These are phyloP conservation scores for Neurospora sp. DNA, from an alignment of 495 filamentous ascomycete genomes.

Conservation along the genomic window DNA sequence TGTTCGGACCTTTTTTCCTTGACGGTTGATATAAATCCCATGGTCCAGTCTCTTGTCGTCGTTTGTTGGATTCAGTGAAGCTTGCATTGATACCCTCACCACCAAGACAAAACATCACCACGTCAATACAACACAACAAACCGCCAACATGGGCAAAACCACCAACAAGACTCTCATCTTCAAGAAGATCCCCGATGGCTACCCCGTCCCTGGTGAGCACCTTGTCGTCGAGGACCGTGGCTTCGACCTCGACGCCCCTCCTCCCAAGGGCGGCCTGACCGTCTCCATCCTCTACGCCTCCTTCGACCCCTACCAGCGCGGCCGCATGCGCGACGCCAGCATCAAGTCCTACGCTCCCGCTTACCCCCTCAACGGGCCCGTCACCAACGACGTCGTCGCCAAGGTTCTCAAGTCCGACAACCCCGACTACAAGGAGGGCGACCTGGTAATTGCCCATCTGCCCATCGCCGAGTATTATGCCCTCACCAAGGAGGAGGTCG, in stretches of 20 bases:
- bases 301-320: conserved; percentile 84
- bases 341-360: conserved; percentile 54
- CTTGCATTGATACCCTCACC: not conserved
- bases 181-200: conserved; percentile 56
- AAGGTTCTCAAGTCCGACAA: conserved; percentile 59
- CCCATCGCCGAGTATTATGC: conserved; percentile 54
- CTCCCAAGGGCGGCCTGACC: conserved; percentile 61
- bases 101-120: not conserved
- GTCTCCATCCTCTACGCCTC: conserved; percentile 68
- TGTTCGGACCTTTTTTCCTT: not conserved
- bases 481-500: conserved; percentile 23
- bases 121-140: not conserved
- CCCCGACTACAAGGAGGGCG: conserved; percentile 51
- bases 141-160: conserved; percentile 3
- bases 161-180: conserved; percentile 76
- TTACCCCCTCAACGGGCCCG: conserved; percentile 45
- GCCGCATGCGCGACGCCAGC: conserved; percentile 43
- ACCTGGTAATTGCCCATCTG: conserved; percentile 50
- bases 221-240: conserved; percentile 54
- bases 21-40: not conserved
- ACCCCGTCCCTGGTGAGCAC: conserved; percentile 64
- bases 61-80: not conserved
- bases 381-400: conserved; percentile 47
- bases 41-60: not conserved
- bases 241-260: conserved; percentile 54